Conservation (phyloP, 2,329 filamentous ascomycete species). For the Catunica adiposa region DNA sequence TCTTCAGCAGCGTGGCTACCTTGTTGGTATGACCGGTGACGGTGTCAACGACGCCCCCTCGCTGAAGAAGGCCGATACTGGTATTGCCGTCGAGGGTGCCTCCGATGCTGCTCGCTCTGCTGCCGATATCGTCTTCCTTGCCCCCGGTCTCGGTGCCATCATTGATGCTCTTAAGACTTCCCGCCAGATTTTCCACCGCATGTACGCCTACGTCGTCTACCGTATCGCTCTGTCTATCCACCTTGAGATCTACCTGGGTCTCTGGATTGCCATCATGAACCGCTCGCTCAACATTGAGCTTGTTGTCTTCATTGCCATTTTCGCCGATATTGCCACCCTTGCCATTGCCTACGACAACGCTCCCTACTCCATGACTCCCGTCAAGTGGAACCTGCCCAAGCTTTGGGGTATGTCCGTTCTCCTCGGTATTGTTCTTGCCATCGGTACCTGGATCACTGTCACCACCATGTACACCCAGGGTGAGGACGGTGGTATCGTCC, state of each 20-base stretch:
- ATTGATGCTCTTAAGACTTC: slow-evolving; percentile 87
- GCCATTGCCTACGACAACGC: slow-evolving; percentile 91
- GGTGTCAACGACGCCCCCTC: slow-evolving; percentile 90
- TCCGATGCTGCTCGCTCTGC: slow-evolving; percentile 82
- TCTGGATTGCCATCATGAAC: slow-evolving; percentile 85
- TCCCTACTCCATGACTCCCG: slow-evolving; percentile 66
- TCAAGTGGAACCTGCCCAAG: slow-evolving; percentile 86
- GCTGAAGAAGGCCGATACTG: slow-evolving; percentile 88
- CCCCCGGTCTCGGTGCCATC: slow-evolving; percentile 77
- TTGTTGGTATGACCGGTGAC: slow-evolving; percentile 92
- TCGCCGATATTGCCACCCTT: slow-evolving; percentile 80
- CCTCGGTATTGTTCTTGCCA: slow-evolving; percentile 62
- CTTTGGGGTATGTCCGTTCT: slow-evolving; percentile 85
- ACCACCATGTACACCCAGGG: slow-evolving; percentile 59
- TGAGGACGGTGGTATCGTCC: slow-evolving; percentile 65
- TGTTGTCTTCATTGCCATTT: slow-evolving; percentile 88
- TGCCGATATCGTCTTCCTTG: slow-evolving; percentile 86
- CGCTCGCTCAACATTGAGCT: slow-evolving; percentile 68
- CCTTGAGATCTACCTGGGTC: slow-evolving; percentile 76
- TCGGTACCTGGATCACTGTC: slow-evolving; percentile 77
- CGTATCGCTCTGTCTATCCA: slow-evolving; percentile 85
- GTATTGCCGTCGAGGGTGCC: slow-evolving; percentile 85
- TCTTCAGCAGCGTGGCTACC: slow-evolving; percentile 79
- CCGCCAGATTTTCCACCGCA: slow-evolving; percentile 88
- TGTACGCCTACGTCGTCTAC: slow-evolving; percentile 93